Evolutionary conservation across 2,329 filamentous ascomycete genomes (phyloP), one percentile per base, ranked within the genome.

Genomic region (Dactylonectria estremocensis): DNA sequence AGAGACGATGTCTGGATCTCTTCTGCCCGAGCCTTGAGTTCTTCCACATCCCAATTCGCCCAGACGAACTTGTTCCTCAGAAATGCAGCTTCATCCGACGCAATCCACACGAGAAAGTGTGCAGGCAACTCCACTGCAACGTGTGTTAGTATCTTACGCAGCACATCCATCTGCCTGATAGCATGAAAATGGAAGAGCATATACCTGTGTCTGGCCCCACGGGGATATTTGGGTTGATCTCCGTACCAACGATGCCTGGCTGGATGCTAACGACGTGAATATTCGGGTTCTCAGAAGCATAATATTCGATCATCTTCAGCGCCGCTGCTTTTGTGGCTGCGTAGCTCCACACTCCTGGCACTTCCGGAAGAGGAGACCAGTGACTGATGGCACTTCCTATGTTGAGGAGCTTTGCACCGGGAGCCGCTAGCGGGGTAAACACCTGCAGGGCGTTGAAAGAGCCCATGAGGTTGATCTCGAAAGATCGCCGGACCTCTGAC

Each of bases 191-290:
- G n/a, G n/a, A n/a, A n/a, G n/a, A n/a, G n/a, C n/a, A 59, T 13
- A 31, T 37, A 28, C 20, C 35, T 56, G 11, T 45, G 20, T 59
- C 43, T 49, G n/a, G 35, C 5, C 48, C 31, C 14, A 45, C 13
- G 20, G 16, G 16, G 14, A 48, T 20, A 24, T 24, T 22, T 5
- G 35, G 20, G 40, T 63, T 63, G n/a, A 83, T 80, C 3, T 79
- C 82, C 0, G 81, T 84, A 5, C 73, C 76, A 4, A 85, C 72
- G 1, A 82, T 74, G 1, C 83, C 84, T 1, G 84, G 83, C 8
- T 85, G 83, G 3, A 83, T 71, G 52, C 75, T 77, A 14, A 80
- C 78, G n/a, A 84, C 74, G 14, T 78, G 74, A 0, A 84, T 35
- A 0, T 76, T 69, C 0, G 82, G 81, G 31, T 84, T 79, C 66